phyloP scores from a whole-genome alignment of 768 basidiomycete genomes.

The Collybiopsis confluens region DNA sequence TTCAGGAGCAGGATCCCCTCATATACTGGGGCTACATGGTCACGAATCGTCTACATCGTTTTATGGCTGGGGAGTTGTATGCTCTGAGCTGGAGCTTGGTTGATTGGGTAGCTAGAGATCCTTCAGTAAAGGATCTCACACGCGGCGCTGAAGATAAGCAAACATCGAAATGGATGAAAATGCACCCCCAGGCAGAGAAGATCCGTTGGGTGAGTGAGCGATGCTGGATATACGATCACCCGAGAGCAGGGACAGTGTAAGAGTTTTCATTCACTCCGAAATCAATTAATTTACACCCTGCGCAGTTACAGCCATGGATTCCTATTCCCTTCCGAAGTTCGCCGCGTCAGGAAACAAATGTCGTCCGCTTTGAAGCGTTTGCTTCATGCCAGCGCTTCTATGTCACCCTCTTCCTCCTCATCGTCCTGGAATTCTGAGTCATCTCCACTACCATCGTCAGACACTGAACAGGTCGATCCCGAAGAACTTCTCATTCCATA shows the following conservation, averaged over 20 bases:
- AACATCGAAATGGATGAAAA: slow-evolving; percentile 86
- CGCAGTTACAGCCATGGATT: slow-evolving; percentile 89
- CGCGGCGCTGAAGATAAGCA: slow-evolving; percentile 92
- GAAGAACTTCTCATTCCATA: slow-evolving; percentile 11
- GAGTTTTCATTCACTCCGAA: slow-evolving; percentile 20
- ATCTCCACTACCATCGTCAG: background rate
- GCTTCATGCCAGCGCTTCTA: background rate
- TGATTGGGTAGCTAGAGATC: slow-evolving; percentile 78
- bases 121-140: slow-evolving; percentile 58
- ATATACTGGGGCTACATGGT: slow-evolving; percentile 91
- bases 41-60: slow-evolving; percentile 79
- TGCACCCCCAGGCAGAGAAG: slow-evolving; percentile 73
- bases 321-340: slow-evolving; percentile 85
- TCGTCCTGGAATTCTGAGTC: slow-evolving; percentile 7
- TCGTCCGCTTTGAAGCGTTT: slow-evolving; percentile 16
- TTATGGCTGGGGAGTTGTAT: slow-evolving; percentile 96
- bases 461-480: background rate
- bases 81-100: slow-evolving; percentile 86
- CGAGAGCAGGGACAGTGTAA: slow-evolving; percentile 88
- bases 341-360: slow-evolving; percentile 57
- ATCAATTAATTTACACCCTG: background rate
- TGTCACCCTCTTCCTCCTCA: slow-evolving; percentile 14
- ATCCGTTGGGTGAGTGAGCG: slow-evolving; percentile 89
- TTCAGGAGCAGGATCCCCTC: slow-evolving; percentile 51
- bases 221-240: slow-evolving; percentile 99